phyloP scores from a whole-genome alignment of 768 basidiomycete genomes.

The Panaeolus papilionaceus region DNA sequence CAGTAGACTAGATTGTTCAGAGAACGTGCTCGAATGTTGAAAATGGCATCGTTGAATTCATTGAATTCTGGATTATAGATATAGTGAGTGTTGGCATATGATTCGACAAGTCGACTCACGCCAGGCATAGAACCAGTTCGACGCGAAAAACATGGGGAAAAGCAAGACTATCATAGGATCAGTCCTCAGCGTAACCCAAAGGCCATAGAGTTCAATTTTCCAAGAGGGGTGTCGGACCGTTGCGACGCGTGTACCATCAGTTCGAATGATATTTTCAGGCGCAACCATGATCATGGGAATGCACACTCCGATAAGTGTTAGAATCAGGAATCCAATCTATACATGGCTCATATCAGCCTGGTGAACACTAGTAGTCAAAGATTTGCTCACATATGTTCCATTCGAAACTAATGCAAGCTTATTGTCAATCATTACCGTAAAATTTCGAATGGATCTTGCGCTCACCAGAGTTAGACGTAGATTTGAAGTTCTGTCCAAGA shows the following conservation, averaged over 20 bases:
- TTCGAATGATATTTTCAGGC: constrained; percentile 70
- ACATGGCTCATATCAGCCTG: neutral
- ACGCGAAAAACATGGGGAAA: constrained; percentile 83
- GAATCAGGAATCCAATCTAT: constrained; percentile 73
- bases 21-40: constrained; percentile 78
- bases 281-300: constrained; percentile 75
- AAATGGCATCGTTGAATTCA: constrained; percentile 76
- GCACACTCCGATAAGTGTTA: constrained; percentile 68
- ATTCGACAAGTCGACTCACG: constrained; percentile 47
- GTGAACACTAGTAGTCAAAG: neutral
- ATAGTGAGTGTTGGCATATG: neutral
- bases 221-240: constrained; percentile 70
- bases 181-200: constrained; percentile 51
- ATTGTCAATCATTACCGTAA: constrained; percentile 19
- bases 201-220: constrained; percentile 17
- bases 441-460: neutral
- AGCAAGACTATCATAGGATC: constrained; percentile 74
- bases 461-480: constrained; percentile 50
- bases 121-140: constrained; percentile 85
- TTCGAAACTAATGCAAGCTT: constrained; percentile 54
- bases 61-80: constrained; percentile 69
- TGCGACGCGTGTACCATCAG: constrained; percentile 69
- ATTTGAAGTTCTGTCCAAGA: constrained; percentile 73
- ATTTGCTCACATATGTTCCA: constrained; percentile 69
- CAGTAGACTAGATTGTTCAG: constrained; percentile 83